A percentile compares a stretch with the other conserved stretches of the same genome.
Conservation (phyloP, 305 asterid species). For the Rubia occidens region DNA sequence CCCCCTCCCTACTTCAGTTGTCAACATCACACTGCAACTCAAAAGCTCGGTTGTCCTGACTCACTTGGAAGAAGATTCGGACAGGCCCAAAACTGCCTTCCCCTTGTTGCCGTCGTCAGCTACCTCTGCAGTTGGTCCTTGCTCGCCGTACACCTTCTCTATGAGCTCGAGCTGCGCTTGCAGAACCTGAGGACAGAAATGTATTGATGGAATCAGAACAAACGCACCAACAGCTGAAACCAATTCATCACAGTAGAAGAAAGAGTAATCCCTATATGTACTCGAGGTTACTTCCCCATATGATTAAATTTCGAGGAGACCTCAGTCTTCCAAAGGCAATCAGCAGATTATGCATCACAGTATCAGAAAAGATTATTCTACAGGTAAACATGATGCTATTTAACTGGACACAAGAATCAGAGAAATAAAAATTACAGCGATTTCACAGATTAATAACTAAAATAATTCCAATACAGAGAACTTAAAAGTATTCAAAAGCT, state of each 20-base stretch:
- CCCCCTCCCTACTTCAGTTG: neutral
- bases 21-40: neutral
- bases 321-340: neutral
- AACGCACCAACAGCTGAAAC: neutral
- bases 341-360: neutral
- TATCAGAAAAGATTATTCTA: neutral
- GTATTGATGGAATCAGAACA: neutral
- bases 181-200: conserved; percentile 36
- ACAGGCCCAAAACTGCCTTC: conserved; percentile 36
- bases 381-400: neutral
- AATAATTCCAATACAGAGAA: neutral
- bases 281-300: neutral
- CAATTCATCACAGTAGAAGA: neutral
- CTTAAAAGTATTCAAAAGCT: neutral
- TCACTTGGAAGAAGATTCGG: conserved; percentile 26
- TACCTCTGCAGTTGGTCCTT: conserved; percentile 18
- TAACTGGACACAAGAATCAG: neutral
- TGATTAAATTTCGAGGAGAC: neutral
- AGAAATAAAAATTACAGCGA: neutral
- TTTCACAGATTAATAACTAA: neutral
- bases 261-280: neutral
- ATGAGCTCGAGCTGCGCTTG: conserved; percentile 53
- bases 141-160: conserved; percentile 30
- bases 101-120: conserved; percentile 41
- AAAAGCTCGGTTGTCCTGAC: conserved; percentile 15